A percentile compares a stretch with the other conserved stretches of the same genome.
These are phyloP conservation scores for Penicillium desertorum DNA, from an alignment of 495 filamentous ascomycete species.

Conservation along the genomic window DNA sequence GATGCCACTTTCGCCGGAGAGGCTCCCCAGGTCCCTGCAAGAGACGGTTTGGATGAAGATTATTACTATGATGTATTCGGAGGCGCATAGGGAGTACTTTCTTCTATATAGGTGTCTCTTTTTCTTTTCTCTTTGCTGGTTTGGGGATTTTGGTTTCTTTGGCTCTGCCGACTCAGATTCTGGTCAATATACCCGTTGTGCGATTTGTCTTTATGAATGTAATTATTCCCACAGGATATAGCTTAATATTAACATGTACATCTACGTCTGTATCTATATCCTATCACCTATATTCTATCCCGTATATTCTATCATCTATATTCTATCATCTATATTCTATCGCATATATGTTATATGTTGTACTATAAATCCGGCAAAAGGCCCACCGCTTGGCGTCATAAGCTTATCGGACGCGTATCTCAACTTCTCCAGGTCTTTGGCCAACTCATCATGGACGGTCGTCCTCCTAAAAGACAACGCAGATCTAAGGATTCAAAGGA, in stretches of 20 bases:
- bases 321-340: neutral
- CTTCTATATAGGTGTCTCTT: neutral
- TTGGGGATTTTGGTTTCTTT: slow-evolving; percentile 5
- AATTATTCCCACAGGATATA: slow-evolving; percentile 1
- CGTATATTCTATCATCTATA: too few relatives aligned
- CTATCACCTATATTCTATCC: too few relatives aligned
- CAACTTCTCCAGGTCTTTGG: slow-evolving; percentile 11
- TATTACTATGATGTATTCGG: slow-evolving; percentile 58
- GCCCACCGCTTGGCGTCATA: slow-evolving; percentile 16
- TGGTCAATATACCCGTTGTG: slow-evolving; percentile 24
- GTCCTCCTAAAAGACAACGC: slow-evolving; percentile 50
- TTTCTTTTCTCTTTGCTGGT: slow-evolving; percentile 1
- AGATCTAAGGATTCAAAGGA: slow-evolving; percentile 22
- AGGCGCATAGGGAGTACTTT: slow-evolving; percentile 30
- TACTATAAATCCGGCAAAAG: neutral
- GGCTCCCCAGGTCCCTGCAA: slow-evolving; percentile 44
- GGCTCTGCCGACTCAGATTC: neutral
- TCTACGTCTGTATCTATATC: neutral
- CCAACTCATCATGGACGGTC: slow-evolving; percentile 42
- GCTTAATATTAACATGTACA: neutral
- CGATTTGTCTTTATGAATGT: slow-evolving; percentile 1
- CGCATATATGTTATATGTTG: too few relatives aligned
- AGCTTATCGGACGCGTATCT: slow-evolving; percentile 21
- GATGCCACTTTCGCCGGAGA: slow-evolving; percentile 54
- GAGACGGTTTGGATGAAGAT: slow-evolving; percentile 54